Evolutionary conservation across 352 stramenopile genomes (phyloP), one percentile per base, ranked within the genome.

Genomic region (Pythium brassicae): DNA sequence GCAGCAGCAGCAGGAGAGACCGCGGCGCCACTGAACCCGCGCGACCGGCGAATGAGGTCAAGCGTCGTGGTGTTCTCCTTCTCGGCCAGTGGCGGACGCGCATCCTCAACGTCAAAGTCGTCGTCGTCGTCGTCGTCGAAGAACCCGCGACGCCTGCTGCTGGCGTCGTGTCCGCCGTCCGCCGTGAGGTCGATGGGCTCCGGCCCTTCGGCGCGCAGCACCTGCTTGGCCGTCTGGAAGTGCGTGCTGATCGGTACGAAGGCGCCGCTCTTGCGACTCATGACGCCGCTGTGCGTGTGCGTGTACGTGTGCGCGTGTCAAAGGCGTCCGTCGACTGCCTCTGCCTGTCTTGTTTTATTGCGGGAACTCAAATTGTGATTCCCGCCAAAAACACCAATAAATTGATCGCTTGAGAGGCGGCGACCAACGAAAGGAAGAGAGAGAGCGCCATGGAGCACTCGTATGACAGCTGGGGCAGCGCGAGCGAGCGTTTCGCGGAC

Each of bases 381-480:
- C 15, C 4, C 39, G n/a, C 39, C 17, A 44, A 44, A 44, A 23
- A 44, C n/a, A n/a, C 8, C 39, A 44, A 14, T 12, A 44, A 44
- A 22, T 44, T 20, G 39, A 44, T 44, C n/a, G 9, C 19, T 27
- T 27, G 9, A 27, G 15, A 15, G 43, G 20, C 12, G 15, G 9
- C 2, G 25, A 26, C 14, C 8, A 50, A 43, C 9, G 8, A 4
- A 34, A 40, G 48, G 10, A 22, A 51, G 7, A 8, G 12, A 42
- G 25, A 25, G 23, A 26, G 5, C 8, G 43, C 4, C 25, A 64
- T 64, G 62, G 59, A 61, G 32, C 60, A 70, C 55, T 72, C 66
- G 50, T 93, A 94, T 63, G 81, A 94, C 42, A 90, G 81, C 58
- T 95, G 85, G 85, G 80, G 85, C 34, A 79, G 66, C 62, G 69